phyloP scores from a whole-genome alignment of 306 rosid genomes.

The Astragalus glycyphyllos region DNA sequence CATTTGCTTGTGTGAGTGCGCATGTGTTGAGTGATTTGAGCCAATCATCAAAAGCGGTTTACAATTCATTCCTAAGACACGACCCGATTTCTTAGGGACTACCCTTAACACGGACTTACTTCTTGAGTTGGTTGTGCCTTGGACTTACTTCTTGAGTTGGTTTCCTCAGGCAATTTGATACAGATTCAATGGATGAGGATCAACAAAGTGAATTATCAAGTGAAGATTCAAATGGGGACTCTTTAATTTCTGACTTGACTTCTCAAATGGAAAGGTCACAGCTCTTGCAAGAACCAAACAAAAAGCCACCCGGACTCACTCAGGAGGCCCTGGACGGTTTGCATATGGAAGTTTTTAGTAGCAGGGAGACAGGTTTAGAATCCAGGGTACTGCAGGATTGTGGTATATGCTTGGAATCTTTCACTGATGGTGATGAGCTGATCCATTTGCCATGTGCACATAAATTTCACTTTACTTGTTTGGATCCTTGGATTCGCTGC shows the following conservation, averaged over 20 bases:
- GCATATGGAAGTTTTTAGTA: conserved; percentile 57
- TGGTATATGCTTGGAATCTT: conserved; percentile 87
- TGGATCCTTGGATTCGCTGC: conserved; percentile 78
- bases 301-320: conserved; percentile 77
- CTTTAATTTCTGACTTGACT: conserved; percentile 50
- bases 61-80: too few species aligned
- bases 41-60: too few species aligned
- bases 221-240: conserved; percentile 36
- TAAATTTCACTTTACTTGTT: conserved; percentile 74
- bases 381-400: conserved; percentile 60
- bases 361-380: conserved; percentile 39
- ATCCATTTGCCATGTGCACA: conserved; percentile 74
- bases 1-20: too few species aligned
- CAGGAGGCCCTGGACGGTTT: conserved; percentile 70
- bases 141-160: too few species aligned
- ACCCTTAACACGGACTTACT: too few species aligned
- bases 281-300: conserved; percentile 49
- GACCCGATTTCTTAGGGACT: too few species aligned
- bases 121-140: too few species aligned
- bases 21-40: too few species aligned
- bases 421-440: conserved; percentile 65
- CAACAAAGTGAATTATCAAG: conserved; percentile 46
- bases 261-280: conserved; percentile 58
- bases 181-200: conserved; percentile 41
- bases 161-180: conserved; percentile 47